Percentiles rank a stretch among this genome's conserved stretches.
These are phyloP conservation scores for Cystofilobasidium ferigula DNA, from an alignment of 768 basidiomycete genomes.

Conservation along the genomic window DNA sequence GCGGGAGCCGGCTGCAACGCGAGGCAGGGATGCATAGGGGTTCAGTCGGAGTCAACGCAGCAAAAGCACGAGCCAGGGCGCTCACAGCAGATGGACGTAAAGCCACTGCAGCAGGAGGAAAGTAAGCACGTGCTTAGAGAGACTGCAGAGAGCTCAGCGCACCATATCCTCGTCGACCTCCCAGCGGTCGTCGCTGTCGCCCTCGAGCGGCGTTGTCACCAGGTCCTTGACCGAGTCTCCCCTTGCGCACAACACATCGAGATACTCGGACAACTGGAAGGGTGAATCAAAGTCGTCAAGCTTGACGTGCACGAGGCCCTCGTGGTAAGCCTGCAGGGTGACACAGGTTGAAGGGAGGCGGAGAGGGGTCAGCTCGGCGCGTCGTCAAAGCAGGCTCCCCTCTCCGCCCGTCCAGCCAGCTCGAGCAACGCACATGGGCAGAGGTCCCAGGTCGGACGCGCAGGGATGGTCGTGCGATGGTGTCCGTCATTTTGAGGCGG, in stretches of 20 bases:
- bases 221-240: not conserved
- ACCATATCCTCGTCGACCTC: slow-evolving; percentile 14
- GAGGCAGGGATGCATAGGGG: not conserved
- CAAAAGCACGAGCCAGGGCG: not conserved
- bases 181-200: not conserved
- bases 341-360: no score
- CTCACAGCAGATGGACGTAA: slow-evolving; percentile 39
- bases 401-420: not conserved
- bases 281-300: slow-evolving; percentile 9
- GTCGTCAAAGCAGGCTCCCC: no score
- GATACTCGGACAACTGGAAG: slow-evolving; percentile 23
- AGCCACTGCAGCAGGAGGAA: slow-evolving; percentile 33
- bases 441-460: not conserved
- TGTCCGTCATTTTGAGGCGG: no score
- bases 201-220: slow-evolving; percentile 7
- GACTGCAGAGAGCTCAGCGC: not conserved
- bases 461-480: not conserved
- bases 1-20: slow-evolving; percentile 35
- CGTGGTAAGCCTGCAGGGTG: not conserved
- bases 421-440: not conserved
- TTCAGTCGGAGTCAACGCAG: not conserved
- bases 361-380: not conserved
- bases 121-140: not conserved
- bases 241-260: slow-evolving; percentile 4
- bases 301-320: not conserved